These are phyloP conservation scores for Lizonia empirigonia DNA, from an alignment of 2,329 filamentous ascomycete genomes.

Conservation along the genomic window DNA sequence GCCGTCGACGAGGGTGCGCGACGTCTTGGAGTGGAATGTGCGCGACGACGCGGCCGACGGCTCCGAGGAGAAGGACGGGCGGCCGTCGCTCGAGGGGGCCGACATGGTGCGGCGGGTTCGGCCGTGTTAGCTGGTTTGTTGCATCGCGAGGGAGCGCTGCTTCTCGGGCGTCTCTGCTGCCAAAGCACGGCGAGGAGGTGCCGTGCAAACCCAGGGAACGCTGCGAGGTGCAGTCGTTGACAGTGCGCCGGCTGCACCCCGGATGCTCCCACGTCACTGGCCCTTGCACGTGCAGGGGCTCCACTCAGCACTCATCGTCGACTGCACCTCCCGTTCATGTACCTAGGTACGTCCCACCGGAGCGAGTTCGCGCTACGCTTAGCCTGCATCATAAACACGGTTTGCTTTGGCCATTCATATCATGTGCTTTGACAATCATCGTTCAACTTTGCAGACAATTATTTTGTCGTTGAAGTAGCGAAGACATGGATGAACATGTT, in stretches of 20 bases:
- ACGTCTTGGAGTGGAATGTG: slow-evolving; percentile 39
- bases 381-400: too few relatives aligned
- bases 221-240: background rate
- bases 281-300: background rate
- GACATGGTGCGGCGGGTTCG: slow-evolving; percentile 34
- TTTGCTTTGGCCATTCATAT: too few relatives aligned
- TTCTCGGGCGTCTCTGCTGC: too few relatives aligned
- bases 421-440: background rate
- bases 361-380: slow-evolving; percentile 1
- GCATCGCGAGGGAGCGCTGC: slow-evolving; percentile 37
- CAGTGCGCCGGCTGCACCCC: slow-evolving; percentile 4
- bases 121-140: slow-evolving; percentile 32
- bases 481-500: too few relatives aligned
- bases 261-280: slow-evolving; percentile 4
- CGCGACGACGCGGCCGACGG: slow-evolving; percentile 42
- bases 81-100: slow-evolving; percentile 41
- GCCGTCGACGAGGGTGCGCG: slow-evolving; percentile 31
- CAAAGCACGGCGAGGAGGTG: slow-evolving; percentile 6
- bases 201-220: background rate
- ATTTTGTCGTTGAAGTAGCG: too few relatives aligned
- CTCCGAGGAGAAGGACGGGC: slow-evolving; percentile 36
- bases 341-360: slow-evolving; percentile 1
- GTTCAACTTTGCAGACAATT: too few relatives aligned
- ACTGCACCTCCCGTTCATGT: background rate
- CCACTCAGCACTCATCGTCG: background rate